phyloP scores from a whole-genome alignment of 2,329 filamentous ascomycete genomes.

The Penicillium fuscoglaucum region DNA sequence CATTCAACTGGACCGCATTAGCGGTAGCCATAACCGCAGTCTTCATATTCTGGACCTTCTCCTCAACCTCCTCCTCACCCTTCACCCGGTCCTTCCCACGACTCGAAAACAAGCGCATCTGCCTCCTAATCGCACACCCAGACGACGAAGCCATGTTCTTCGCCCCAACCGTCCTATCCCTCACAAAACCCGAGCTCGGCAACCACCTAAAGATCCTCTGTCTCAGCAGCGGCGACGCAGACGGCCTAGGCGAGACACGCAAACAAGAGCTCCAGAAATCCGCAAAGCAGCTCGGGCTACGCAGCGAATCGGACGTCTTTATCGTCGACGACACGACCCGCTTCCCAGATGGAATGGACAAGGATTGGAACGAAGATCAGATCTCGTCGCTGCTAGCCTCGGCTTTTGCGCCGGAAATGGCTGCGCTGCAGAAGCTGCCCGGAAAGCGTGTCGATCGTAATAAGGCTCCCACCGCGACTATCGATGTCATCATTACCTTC shows the following conservation, averaged over 20 bases:
- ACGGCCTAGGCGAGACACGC: constrained; percentile 79
- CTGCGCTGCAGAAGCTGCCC: constrained; percentile 29
- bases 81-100: constrained; percentile 53
- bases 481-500: constrained; percentile 88
- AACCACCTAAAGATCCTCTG: constrained; percentile 96
- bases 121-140: constrained; percentile 91
- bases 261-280: constrained; percentile 82
- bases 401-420: constrained; percentile 69
- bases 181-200: constrained; percentile 74
- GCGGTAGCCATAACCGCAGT: constrained; percentile 43
- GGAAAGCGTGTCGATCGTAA: constrained; percentile 34
- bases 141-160: constrained; percentile 99
- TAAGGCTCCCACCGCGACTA: constrained; percentile 54
- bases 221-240: constrained; percentile 83
- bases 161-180: constrained; percentile 79
- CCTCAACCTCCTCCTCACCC: constrained; percentile 42
- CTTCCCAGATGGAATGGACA: constrained; percentile 88
- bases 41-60: constrained; percentile 46
- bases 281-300: constrained; percentile 72
- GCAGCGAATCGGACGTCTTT: constrained; percentile 74
- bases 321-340: constrained; percentile 74
- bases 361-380: constrained; percentile 69
- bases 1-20: constrained; percentile 30
- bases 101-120: constrained; percentile 79
- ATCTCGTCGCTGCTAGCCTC: constrained; percentile 70